These are phyloP conservation scores for Huntiella savannae DNA, from an alignment of 2,329 filamentous ascomycete genomes.

Conservation along the genomic window DNA sequence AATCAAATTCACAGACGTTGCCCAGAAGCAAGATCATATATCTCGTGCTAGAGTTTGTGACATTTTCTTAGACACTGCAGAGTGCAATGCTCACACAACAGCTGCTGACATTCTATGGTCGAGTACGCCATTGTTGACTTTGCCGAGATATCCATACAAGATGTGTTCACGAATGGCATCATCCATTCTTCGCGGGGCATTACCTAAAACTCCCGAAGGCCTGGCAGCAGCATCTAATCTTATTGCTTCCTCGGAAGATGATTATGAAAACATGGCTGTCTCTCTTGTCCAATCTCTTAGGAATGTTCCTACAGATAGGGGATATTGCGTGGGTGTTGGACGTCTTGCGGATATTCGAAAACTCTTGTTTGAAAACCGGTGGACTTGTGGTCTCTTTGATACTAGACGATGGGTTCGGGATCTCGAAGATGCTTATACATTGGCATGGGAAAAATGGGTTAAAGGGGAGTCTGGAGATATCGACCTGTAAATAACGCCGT, in stretches of 20 bases:
- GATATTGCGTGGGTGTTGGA: constrained; percentile 39
- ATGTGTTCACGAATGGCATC: constrained; percentile 99
- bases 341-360: constrained; percentile 61
- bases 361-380: constrained; percentile 66
- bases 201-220: constrained; percentile 56
- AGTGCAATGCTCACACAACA: constrained; percentile 96
- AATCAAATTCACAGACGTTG: constrained; percentile 89
- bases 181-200: constrained; percentile 74
- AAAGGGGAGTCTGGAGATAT: constrained; percentile 79
- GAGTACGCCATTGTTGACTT: constrained; percentile 76
- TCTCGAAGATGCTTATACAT: constrained; percentile 71
- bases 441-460: constrained; percentile 81
- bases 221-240: constrained; percentile 50
- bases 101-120: constrained; percentile 94
- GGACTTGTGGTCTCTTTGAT: constrained; percentile 76
- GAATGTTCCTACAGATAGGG: constrained; percentile 30
- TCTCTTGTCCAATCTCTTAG: constrained; percentile 42
- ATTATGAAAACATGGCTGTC: constrained; percentile 68
- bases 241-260: constrained; percentile 56
- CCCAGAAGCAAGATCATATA: constrained; percentile 87
- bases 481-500: constrained; percentile 35
- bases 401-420: constrained; percentile 81
- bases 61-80: constrained; percentile 87
- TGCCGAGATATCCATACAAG: constrained; percentile 86
- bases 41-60: constrained; percentile 80